Conservation (phyloP, 768 basidiomycete genomes). For the Leccinum broughii region DNA sequence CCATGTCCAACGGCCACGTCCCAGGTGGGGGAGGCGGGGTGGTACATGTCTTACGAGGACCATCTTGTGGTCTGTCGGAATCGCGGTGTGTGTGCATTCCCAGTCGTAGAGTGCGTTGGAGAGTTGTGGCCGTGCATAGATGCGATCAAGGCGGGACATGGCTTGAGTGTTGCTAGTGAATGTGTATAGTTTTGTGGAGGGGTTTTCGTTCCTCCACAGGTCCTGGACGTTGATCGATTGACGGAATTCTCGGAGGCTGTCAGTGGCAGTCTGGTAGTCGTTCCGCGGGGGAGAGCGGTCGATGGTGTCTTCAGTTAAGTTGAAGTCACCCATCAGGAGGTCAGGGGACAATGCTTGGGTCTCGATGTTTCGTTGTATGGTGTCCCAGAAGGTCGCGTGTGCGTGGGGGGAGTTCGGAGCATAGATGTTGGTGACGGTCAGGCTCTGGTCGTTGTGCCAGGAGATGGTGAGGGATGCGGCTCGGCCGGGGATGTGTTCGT, state of each 20-base stretch:
- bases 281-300: constrained; percentile 34
- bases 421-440: constrained; percentile 37
- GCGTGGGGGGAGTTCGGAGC: constrained; percentile 33
- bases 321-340: constrained; percentile 44
- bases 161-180: not conserved
- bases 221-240: not conserved
- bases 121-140: not conserved
- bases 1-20: not conserved
- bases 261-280: constrained; percentile 11
- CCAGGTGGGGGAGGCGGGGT: not conserved
- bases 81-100: not conserved
- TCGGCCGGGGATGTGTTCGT: not conserved
- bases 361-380: not conserved
- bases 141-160: not conserved
- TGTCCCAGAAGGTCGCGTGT: constrained; percentile 34
- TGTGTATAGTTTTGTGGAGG: not conserved
- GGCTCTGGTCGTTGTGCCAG: not conserved
- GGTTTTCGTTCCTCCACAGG: not conserved
- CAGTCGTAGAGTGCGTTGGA: not conserved
- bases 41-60: not conserved
- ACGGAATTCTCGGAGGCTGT: constrained; percentile 15
- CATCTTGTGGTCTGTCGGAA: constrained; percentile 13
- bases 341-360: constrained; percentile 14
- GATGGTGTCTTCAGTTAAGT: constrained; percentile 39
- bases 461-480: not conserved